Percentiles rank a stretch among this genome's conserved stretches.
These are phyloP conservation scores for Colletotrichum tanaceti DNA, from an alignment of 2,329 filamentous ascomycete species.

Conservation along the genomic window DNA sequence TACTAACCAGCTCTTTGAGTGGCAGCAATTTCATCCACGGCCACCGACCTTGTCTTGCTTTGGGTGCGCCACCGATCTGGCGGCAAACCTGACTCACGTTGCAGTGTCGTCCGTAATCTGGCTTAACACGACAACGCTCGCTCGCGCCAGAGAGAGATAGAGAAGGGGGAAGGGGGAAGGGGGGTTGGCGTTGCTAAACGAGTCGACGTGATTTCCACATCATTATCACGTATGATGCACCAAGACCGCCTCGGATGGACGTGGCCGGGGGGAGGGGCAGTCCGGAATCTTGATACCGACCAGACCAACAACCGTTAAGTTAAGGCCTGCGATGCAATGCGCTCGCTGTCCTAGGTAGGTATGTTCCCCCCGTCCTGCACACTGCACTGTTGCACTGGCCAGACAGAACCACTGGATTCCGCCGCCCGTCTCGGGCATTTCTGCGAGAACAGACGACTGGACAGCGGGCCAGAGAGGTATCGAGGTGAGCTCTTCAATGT, in stretches of 20 bases:
- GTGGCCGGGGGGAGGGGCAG: neutral
- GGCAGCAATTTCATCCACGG: neutral
- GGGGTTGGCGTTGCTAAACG: slow-evolving; percentile 8
- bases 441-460: slow-evolving; percentile 7
- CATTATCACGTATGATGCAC: slow-evolving; percentile 9
- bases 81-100: slow-evolving; percentile 22
- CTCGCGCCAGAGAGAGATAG: neutral
- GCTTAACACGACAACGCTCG: neutral
- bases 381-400: neutral
- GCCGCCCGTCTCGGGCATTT: slow-evolving; percentile 36
- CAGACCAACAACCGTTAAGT: neutral
- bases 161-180: neutral
- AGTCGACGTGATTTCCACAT: slow-evolving; percentile 31
- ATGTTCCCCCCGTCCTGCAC: neutral
- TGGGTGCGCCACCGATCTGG: slow-evolving; percentile 33
- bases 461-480: slow-evolving; percentile 5
- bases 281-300: neutral
- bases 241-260: neutral
- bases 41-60: slow-evolving; percentile 8
- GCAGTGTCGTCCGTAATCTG: too few relatives aligned
- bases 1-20: neutral
- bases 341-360: neutral
- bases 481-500: neutral
- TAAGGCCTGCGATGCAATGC: slow-evolving; percentile 3
- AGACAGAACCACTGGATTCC: slow-evolving; percentile 1